A percentile compares a stretch with the other conserved stretches of the same genome.
These are phyloP conservation scores for Leucoagaricus sp. DNA, from an alignment of 1,284 basidiomycete genomes.

Conservation along the genomic window DNA sequence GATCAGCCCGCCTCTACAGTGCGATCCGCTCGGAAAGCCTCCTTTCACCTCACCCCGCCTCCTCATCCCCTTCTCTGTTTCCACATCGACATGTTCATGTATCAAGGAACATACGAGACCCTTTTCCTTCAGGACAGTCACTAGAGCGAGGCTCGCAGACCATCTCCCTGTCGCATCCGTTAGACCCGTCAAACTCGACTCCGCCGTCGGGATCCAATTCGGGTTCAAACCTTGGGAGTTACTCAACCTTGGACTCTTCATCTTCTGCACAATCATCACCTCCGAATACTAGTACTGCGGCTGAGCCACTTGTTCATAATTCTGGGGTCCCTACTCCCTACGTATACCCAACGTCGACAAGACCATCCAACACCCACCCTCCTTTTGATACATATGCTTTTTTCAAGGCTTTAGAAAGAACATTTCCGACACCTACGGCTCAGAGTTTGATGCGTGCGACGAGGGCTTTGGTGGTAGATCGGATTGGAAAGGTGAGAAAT, in stretches of 20 bases:
- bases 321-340: conserved; percentile 23
- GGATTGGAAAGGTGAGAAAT: conserved; percentile 72
- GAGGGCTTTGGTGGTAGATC: conserved; percentile 75
- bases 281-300: conserved; percentile 4
- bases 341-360: conserved; percentile 22
- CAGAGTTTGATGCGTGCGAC: conserved; percentile 87
- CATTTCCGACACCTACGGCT: conserved; percentile 71
- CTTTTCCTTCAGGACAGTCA: conserved; percentile 14
- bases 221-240: conserved; percentile 14
- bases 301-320: neutral
- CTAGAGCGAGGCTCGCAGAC: neutral
- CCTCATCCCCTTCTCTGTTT: neutral
- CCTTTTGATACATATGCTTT: conserved; percentile 68
- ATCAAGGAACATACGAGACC: conserved; percentile 23
- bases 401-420: conserved; percentile 64
- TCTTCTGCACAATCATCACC: conserved; percentile 1
- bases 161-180: conserved; percentile 30
- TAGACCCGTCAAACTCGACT: conserved; percentile 23
- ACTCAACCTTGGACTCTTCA: conserved; percentile 1
- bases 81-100: conserved; percentile 25
- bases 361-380: conserved; percentile 44
- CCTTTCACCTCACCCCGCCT: neutral
- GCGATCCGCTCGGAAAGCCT: conserved; percentile 1
- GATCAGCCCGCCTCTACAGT: conserved; percentile 4
- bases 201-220: conserved; percentile 5